A percentile compares a stretch with the other conserved stretches of the same genome.
phyloP scores from a whole-genome alignment of 192 early-diverging fungal genomes.

The Jimgerdemannia flammicorona region DNA sequence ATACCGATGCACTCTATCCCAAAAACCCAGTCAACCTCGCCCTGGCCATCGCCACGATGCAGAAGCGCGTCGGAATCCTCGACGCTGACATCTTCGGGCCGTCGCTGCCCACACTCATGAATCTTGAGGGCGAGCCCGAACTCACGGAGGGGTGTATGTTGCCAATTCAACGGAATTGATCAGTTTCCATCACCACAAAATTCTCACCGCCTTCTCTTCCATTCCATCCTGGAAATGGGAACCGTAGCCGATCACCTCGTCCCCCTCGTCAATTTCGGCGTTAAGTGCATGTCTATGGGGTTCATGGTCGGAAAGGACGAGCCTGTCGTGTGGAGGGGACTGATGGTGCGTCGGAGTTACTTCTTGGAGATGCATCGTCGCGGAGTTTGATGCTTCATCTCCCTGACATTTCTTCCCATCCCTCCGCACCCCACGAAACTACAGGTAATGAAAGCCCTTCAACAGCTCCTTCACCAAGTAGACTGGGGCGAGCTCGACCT shows the following conservation, averaged over 20 bases:
- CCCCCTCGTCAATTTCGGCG: conserved; percentile 81
- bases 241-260: conserved; percentile 48
- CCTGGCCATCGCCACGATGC: conserved; percentile 56
- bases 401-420: neutral
- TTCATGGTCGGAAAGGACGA: conserved; percentile 73
- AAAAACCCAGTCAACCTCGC: conserved; percentile 66
- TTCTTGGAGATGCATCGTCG: neutral
- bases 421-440: neutral
- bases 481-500: conserved; percentile 76
- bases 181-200: neutral
- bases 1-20: neutral
- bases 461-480: conserved; percentile 82
- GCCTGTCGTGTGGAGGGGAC: conserved; percentile 85
- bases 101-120: conserved; percentile 83
- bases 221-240: neutral
- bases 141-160: conserved; percentile 45
- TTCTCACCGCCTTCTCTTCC: neutral
- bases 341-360: conserved; percentile 59
- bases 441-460: conserved; percentile 83
- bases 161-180: neutral
- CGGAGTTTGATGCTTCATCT: neutral
- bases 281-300: conserved; percentile 90
- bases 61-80: conserved; percentile 63
- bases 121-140: conserved; percentile 69
- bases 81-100: conserved; percentile 96